These are phyloP conservation scores for Blastocystis sp. DNA, from an alignment of 352 stramenopile species.

Conservation along the genomic window DNA sequence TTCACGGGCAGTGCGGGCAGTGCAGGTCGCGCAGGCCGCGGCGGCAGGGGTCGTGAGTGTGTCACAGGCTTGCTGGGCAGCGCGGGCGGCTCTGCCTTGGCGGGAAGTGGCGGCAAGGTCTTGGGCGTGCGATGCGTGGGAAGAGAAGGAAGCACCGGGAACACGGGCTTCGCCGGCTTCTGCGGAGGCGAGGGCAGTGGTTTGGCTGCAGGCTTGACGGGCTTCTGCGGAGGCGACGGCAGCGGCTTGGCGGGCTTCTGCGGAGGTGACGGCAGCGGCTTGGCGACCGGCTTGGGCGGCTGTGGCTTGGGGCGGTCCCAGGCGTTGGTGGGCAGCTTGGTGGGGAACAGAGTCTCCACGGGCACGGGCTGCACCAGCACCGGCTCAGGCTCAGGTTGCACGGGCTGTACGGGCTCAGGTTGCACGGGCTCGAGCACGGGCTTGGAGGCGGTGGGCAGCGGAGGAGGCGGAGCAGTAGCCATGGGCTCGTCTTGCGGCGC, in stretches of 20 bases:
- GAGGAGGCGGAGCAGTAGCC: too few relatives aligned
- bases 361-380: not conserved
- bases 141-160: not conserved
- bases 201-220: not conserved
- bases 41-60: not conserved
- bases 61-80: not conserved
- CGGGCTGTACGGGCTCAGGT: too few relatives aligned
- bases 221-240: conserved; percentile 2
- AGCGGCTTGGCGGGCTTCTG: conserved; percentile 28
- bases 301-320: conserved; percentile 2
- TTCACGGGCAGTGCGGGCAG: too few relatives aligned
- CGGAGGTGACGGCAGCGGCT: not conserved
- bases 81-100: not conserved
- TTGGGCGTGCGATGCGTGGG: not conserved
- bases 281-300: conserved; percentile 3
- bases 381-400: too few relatives aligned
- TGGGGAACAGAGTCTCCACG: not conserved
- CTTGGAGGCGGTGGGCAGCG: too few relatives aligned
- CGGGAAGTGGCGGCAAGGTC: not conserved
- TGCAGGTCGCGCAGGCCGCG: too few relatives aligned
- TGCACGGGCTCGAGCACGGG: too few relatives aligned
- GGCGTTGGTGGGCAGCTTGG: conserved; percentile 2
- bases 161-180: not conserved
- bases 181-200: not conserved
- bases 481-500: not conserved